These are phyloP conservation scores for Saussurea involucrata DNA, from an alignment of 129 eudicot genomes.

Conservation along the genomic window DNA sequence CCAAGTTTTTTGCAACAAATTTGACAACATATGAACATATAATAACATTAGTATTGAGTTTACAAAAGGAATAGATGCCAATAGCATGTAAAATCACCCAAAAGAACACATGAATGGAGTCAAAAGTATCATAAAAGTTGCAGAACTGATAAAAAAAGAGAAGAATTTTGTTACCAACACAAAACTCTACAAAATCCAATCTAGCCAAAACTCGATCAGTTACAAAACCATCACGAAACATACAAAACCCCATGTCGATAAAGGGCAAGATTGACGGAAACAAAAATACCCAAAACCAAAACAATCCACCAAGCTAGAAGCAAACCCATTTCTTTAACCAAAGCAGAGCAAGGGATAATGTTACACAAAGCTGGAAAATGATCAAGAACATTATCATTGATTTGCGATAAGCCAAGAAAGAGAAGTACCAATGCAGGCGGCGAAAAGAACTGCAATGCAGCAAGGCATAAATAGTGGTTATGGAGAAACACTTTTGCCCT, in stretches of 20 bases:
- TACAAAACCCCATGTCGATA: conserved; percentile 72
- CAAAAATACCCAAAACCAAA: conserved; percentile 58
- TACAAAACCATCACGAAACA: conserved; percentile 56
- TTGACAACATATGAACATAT: background rate
- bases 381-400: conserved; percentile 50
- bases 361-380: conserved; percentile 44
- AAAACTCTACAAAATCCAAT: conserved; percentile 20
- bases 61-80: too few relatives aligned
- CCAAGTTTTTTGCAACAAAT: background rate
- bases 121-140: background rate
- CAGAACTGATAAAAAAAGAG: background rate
- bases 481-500: conserved; percentile 92
- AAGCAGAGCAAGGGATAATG: conserved; percentile 51
- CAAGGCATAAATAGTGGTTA: conserved; percentile 86
- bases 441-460: conserved; percentile 66
- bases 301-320: conserved; percentile 92
- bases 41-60: too few relatives aligned
- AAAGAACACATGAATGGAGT: conserved; percentile 6
- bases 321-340: conserved; percentile 64
- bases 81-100: too few relatives aligned
- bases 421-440: conserved; percentile 75
- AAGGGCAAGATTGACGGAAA: conserved; percentile 58
- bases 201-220: conserved; percentile 1
- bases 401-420: conserved; percentile 69
- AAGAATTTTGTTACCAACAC: conserved; percentile 22